Evolutionary conservation across 192 early-diverging fungal species (phyloP).

Genomic region (Globomyces pollinis-pini): DNA sequence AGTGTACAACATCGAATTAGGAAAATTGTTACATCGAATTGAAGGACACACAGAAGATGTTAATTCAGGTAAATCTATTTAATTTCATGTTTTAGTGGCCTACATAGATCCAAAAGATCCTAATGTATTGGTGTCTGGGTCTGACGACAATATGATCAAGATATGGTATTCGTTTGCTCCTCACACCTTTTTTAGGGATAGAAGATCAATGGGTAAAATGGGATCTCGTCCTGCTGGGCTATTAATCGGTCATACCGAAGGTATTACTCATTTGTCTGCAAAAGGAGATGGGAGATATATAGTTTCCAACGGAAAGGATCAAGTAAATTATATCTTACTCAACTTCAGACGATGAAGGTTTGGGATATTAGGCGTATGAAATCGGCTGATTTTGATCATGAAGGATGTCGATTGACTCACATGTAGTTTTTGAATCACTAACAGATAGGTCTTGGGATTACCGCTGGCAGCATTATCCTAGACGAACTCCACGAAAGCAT

Average conservation of each 20-base stretch:
- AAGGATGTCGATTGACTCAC: conserved; percentile 11
- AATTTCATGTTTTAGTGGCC: no score
- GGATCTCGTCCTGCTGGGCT: conserved; percentile 44
- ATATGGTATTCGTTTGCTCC: conserved; percentile 34
- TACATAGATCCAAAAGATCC: conserved; percentile 26
- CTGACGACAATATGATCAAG: conserved; percentile 55
- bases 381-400: conserved; percentile 15
- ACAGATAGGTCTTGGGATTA: conserved; percentile 26
- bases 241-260: conserved; percentile 62
- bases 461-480: conserved; percentile 32
- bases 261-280: conserved; percentile 57
- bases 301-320: conserved; percentile 65
- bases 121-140: conserved; percentile 55
- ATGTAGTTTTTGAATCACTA: no score
- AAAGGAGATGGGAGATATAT: conserved; percentile 59
- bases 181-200: conserved; percentile 53
- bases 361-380: conserved; percentile 47
- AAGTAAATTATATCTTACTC: no score
- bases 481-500: conserved; percentile 19
- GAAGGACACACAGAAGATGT: conserved; percentile 58
- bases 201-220: conserved; percentile 38
- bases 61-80: conserved; percentile 43
- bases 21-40: conserved; percentile 38
- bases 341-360: no score
- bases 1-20: conserved; percentile 54